Evolutionary conservation across 148 eudicot species (phyloP).

Genomic region (Persicaria maculosa): DNA sequence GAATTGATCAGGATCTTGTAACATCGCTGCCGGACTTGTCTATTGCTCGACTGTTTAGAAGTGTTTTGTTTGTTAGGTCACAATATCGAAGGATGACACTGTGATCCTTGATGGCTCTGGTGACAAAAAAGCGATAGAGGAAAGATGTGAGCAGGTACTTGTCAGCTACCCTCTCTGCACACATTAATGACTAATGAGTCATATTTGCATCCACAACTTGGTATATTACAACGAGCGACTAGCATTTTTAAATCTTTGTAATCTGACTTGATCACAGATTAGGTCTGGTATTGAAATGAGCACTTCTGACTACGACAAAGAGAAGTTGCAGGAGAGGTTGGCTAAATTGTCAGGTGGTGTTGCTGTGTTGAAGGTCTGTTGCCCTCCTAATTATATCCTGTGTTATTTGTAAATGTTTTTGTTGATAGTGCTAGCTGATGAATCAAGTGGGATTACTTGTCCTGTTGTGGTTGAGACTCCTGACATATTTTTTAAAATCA

Average conservation of each 20-base stretch:
- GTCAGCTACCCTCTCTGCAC: neutral
- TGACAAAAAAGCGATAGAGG: slow-evolving; percentile 78
- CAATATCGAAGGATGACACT: slow-evolving; percentile 88
- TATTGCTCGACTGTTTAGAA: neutral
- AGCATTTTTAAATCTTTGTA: neutral
- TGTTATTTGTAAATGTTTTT: neutral
- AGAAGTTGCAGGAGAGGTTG: slow-evolving; percentile 82
- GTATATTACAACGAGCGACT: neutral
- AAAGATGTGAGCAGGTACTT: slow-evolving; percentile 86
- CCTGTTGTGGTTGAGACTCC: neutral
- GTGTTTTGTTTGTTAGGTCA: slow-evolving; percentile 34
- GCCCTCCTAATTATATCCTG: neutral
- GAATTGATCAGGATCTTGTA: neutral
- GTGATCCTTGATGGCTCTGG: slow-evolving; percentile 93
- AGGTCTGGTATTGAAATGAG: slow-evolving; percentile 57
- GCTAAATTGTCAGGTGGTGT: slow-evolving; percentile 96
- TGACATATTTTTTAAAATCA: slow-evolving; percentile 14
- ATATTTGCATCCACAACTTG: neutral
- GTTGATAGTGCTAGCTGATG: neutral
- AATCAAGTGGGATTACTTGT: neutral
- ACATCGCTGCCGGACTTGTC: neutral
- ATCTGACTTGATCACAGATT: slow-evolving; percentile 33
- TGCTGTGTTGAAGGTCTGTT: slow-evolving; percentile 75
- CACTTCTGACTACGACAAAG: slow-evolving; percentile 83
- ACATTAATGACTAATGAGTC: neutral